phyloP scores from a whole-genome alignment of 2,329 filamentous ascomycete species.

The Paraconiothyrium brasiliense region DNA sequence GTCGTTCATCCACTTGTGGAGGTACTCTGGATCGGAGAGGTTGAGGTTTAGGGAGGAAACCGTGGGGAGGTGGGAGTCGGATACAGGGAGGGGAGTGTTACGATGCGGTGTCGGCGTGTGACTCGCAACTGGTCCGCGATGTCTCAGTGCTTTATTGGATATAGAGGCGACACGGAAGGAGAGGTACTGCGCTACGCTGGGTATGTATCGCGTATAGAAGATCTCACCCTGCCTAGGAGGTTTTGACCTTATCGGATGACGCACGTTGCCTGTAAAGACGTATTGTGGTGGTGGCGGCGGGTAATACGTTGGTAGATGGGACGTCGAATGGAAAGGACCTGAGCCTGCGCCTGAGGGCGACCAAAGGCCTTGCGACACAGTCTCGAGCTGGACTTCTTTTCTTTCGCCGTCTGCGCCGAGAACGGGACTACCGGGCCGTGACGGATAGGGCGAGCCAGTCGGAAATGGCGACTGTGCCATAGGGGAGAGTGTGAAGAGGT shows the following conservation, averaged over 20 bases:
- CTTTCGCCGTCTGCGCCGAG: slow-evolving; percentile 27
- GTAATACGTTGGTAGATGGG: slow-evolving; percentile 89
- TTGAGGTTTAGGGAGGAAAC: slow-evolving; percentile 38
- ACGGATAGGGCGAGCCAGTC: slow-evolving; percentile 60
- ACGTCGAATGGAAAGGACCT: slow-evolving; percentile 82
- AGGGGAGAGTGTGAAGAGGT: slow-evolving; percentile 84
- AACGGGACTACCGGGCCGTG: slow-evolving; percentile 61
- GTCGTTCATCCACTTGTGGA: slow-evolving; percentile 89
- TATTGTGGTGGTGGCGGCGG: slow-evolving; percentile 86
- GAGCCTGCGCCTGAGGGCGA: slow-evolving; percentile 54
- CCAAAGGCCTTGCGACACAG: slow-evolving; percentile 47
- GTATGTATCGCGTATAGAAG: slow-evolving; percentile 89
- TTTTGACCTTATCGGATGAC: slow-evolving; percentile 88
- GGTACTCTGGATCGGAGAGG: slow-evolving; percentile 70
- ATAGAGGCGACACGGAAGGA: slow-evolving; percentile 86
- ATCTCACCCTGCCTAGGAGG: slow-evolving; percentile 89
- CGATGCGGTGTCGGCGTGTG: slow-evolving; percentile 31
- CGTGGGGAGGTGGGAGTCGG: slow-evolving; percentile 58
- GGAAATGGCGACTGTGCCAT: slow-evolving; percentile 60
- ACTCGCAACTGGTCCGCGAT: slow-evolving; percentile 65
- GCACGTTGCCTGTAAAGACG: slow-evolving; percentile 77
- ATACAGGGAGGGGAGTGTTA: slow-evolving; percentile 54
- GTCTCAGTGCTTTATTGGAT: slow-evolving; percentile 69
- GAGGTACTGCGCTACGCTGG: slow-evolving; percentile 82
- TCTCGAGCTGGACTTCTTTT: slow-evolving; percentile 42